These are phyloP conservation scores for Rhodotorula sp. DNA, from an alignment of 1,284 basidiomycete genomes.

Conservation along the genomic window DNA sequence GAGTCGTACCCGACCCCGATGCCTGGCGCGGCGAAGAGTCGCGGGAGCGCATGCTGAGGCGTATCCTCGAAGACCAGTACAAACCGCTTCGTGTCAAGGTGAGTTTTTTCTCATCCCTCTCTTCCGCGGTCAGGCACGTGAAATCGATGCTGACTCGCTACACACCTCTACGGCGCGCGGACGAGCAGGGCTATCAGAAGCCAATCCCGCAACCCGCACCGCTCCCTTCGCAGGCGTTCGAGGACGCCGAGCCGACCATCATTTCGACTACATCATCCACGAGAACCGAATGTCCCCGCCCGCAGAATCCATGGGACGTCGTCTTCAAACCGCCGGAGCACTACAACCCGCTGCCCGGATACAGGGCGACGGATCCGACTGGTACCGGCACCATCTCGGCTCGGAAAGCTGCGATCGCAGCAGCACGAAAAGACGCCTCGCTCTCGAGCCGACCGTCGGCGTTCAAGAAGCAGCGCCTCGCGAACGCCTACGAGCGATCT, in stretches of 20 bases:
- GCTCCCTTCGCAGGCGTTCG: slow-evolving; percentile 19
- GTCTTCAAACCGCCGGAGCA: slow-evolving; percentile 22
- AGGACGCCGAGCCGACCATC: background rate
- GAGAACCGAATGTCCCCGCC: background rate
- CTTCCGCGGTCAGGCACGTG: too few species aligned
- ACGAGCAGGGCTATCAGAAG: slow-evolving; percentile 26
- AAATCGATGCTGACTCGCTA: background rate
- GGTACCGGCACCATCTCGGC: background rate
- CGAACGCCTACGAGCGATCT: slow-evolving; percentile 26
- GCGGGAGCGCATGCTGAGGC: slow-evolving; percentile 22
- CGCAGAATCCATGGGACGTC: slow-evolving; percentile 26
- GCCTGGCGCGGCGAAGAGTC: slow-evolving; percentile 38
- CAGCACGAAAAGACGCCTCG: slow-evolving; percentile 4
- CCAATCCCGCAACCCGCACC: slow-evolving; percentile 26
- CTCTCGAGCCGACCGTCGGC: background rate
- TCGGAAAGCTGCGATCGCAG: background rate
- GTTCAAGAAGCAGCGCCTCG: slow-evolving; percentile 17
- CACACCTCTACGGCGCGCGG: background rate
- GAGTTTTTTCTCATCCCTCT: background rate
- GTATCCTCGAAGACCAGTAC: slow-evolving; percentile 37
- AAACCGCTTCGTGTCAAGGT: slow-evolving; percentile 38
- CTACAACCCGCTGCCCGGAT: slow-evolving; percentile 17
- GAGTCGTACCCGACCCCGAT: slow-evolving; percentile 12
- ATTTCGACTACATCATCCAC: background rate
- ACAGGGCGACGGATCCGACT: background rate